Evolutionary conservation across 768 basidiomycete species (phyloP), one percentile per base, ranked within the genome.

Genomic region (Termitomyces eurrhizus): DNA sequence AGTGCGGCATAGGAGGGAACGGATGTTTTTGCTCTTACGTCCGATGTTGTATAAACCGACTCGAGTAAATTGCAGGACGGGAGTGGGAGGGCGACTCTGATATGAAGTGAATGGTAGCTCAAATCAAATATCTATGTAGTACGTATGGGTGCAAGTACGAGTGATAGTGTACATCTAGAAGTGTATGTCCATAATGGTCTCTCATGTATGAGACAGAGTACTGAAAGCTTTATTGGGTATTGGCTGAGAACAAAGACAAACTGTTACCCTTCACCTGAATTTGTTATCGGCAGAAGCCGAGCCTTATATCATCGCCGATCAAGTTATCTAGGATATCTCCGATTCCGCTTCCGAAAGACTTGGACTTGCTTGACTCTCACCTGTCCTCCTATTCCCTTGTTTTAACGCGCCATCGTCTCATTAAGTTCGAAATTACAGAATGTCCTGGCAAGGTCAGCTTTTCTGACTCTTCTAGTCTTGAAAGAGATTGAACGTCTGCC

Each of bases 371-470:
- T 48, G 52, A 12, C 26, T 61, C 35, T 41, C 48, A 29, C 42
- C 13, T 36, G 18, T 45, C 49, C 60, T 62, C 62, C 59, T 65
- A 46, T 62, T 21, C 54, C 6, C 13, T 39, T 58, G 49, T 41
- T 48, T 49, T 37, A 37, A 52, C 53, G 21, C 49, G 29, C 41
- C 21, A 41, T 24, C 37, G 37, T 52, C 56, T 7, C 37, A 3
- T 44, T 35, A 56, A 45, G 57, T 66, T n/a, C 29, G 14, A 33
- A 59, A 50, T 24, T 59, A 29, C 59, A 70, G 59, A 50, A 89
- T 90, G 89, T 88, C 87, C 68, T 89, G 88, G 87, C 86, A 89
- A 86, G 64, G 88, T 90, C 62, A 39, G 49, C 4, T 21, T 50
- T 37, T 48, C 13, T 33, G 13, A 2, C 5, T 16, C 13, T 33